Evolutionary conservation across 129 eudicot species (phyloP).

Genomic region (Flaveria bidentis): DNA sequence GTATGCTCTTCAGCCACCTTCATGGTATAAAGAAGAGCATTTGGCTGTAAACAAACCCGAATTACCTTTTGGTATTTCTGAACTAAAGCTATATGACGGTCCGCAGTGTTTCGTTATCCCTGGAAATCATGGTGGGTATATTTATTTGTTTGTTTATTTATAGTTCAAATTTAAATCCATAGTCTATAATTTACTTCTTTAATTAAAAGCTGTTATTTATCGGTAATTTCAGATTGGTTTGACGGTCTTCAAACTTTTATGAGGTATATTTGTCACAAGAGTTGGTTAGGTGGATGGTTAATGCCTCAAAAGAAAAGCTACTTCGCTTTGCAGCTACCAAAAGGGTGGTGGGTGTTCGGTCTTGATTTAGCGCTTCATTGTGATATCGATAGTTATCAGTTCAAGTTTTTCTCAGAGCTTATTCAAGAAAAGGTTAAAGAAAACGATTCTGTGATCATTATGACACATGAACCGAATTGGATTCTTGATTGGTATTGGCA

Average conservation of each 20-base stretch:
- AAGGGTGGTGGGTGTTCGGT: conserved; percentile 98
- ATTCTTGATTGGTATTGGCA: conserved; percentile 96
- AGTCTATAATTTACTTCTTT: not conserved
- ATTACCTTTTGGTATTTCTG: conserved; percentile 74
- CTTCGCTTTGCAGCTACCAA: conserved; percentile 87
- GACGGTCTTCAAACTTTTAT: conserved; percentile 96
- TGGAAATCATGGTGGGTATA: conserved; percentile 68
- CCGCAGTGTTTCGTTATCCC: conserved; percentile 97
- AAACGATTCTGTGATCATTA: conserved; percentile 82
- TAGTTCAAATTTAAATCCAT: not conserved
- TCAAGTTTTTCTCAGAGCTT: conserved; percentile 84
- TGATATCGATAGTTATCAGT: conserved; percentile 91
- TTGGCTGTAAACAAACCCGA: conserved; percentile 92
- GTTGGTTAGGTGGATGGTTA: conserved; percentile 99
- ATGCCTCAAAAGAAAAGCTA: conserved; percentile 99
- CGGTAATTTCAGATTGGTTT: conserved; percentile 59
- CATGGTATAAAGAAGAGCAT: conserved; percentile 86
- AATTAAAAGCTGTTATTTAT: not conserved
- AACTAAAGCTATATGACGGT: conserved; percentile 72
- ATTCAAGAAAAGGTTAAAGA: conserved; percentile 85
- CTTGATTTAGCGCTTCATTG: conserved; percentile 94
- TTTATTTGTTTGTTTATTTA: not conserved
- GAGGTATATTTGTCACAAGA: conserved; percentile 97
- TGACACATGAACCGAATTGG: conserved; percentile 99
- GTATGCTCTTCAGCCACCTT: conserved; percentile 91